These are phyloP conservation scores for Nakaseomyces uthaithaninus DNA, from an alignment of 1,139 yeast species.

Conservation along the genomic window DNA sequence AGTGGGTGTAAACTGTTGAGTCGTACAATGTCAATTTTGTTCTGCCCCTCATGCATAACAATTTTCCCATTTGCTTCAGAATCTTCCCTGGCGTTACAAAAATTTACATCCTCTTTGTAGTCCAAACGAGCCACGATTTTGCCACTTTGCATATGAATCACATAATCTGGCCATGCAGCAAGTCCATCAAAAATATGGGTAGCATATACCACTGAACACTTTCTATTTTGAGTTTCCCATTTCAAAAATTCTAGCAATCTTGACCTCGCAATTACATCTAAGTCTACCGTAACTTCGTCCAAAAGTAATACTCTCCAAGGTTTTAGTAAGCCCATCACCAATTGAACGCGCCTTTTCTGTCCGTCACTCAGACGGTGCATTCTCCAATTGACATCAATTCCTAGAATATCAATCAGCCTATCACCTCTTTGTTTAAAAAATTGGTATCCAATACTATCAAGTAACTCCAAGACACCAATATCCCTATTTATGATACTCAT, in stretches of 20 bases:
- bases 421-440: slow-evolving; percentile 68
- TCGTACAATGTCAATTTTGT: slow-evolving; percentile 35
- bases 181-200: slow-evolving; percentile 96
- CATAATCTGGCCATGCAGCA: slow-evolving; percentile 78
- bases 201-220: slow-evolving; percentile 76
- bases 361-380: slow-evolving; percentile 93
- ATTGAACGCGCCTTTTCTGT: slow-evolving; percentile 85
- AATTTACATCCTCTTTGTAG: slow-evolving; percentile 33
- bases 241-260: slow-evolving; percentile 61
- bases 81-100: slow-evolving; percentile 18
- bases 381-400: slow-evolving; percentile 81
- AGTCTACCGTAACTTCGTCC: slow-evolving; percentile 93
- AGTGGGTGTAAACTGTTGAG: slow-evolving; percentile 60
- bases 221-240: slow-evolving; percentile 57
- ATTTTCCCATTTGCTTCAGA: slow-evolving; percentile 17
- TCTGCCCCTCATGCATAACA: slow-evolving; percentile 11
- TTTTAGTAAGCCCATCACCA: slow-evolving; percentile 83
- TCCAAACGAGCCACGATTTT: slow-evolving; percentile 33
- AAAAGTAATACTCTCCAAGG: slow-evolving; percentile 81
- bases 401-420: slow-evolving; percentile 62
- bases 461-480: slow-evolving; percentile 71
- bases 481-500: slow-evolving; percentile 86
- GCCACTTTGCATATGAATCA: slow-evolving; percentile 76
- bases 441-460: slow-evolving; percentile 79
- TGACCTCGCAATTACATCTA: slow-evolving; percentile 84